phyloP scores from a whole-genome alignment of 305 asterid genomes.

The Fraxinus nigra region DNA sequence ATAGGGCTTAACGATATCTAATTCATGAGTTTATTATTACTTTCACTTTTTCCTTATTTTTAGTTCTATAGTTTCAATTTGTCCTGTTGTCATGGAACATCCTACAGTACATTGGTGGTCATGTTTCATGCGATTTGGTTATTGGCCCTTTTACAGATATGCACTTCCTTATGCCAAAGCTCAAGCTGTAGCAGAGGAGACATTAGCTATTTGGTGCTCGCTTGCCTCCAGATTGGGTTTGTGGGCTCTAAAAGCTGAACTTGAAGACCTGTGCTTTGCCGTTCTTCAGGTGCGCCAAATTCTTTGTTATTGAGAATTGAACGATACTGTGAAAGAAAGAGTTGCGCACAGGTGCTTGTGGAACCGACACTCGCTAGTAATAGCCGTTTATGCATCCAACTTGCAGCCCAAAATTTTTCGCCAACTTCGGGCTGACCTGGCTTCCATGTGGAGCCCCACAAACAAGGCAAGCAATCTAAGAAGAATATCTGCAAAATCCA shows the following conservation, averaged over 20 bases:
- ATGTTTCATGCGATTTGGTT: constrained; percentile 10
- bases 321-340: constrained; percentile 20
- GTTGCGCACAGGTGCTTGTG: not conserved
- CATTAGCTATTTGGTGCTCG: constrained; percentile 93
- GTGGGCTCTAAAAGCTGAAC: constrained; percentile 98
- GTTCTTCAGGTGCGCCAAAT: constrained; percentile 74
- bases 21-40: not conserved
- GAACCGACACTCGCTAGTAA: constrained; percentile 17
- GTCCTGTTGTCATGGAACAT: not conserved
- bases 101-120: constrained; percentile 11
- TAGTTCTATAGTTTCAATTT: constrained; percentile 4
- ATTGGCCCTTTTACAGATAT: constrained; percentile 48
- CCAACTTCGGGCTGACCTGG: constrained; percentile 83
- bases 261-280: constrained; percentile 96
- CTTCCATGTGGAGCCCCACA: constrained; percentile 78
- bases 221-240: constrained; percentile 95
- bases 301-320: constrained; percentile 15
- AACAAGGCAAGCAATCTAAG: constrained; percentile 54
- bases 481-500: constrained; percentile 52
- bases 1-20: not conserved
- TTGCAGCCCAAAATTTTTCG: constrained; percentile 80
- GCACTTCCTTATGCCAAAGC: constrained; percentile 83
- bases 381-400: constrained; percentile 22
- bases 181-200: constrained; percentile 91
- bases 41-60: not conserved